Conservation (phyloP, 331 rosid species). For the Saraca asoca region DNA sequence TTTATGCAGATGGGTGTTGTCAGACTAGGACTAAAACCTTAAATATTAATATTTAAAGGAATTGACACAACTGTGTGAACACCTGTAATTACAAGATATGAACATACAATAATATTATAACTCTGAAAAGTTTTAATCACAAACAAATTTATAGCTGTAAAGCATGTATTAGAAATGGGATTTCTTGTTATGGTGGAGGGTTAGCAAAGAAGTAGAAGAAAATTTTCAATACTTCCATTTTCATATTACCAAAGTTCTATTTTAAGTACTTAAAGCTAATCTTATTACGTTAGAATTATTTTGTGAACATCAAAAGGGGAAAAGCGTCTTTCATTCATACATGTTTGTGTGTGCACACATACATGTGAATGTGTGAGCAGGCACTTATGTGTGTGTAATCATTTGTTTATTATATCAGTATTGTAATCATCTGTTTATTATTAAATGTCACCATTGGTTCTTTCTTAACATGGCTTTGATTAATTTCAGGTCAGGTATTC, state of each 20-base stretch:
- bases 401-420: slow-evolving; percentile 3
- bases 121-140: no score
- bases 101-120: no score
- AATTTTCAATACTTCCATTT: no score
- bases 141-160: no score
- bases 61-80: background rate
- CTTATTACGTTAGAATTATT: background rate
- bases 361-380: background rate
- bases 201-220: no score
- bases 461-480: slow-evolving; percentile 7
- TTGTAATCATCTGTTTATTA: background rate
- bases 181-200: no score
- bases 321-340: slow-evolving; percentile 7
- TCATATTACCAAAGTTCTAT: no score
- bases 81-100: no score
- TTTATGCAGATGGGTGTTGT: background rate
- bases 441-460: slow-evolving; percentile 23
- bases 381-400: background rate
- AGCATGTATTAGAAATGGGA: no score
- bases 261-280: background rate
- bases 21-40: background rate
- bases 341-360: no score
- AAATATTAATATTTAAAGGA: background rate
- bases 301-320: slow-evolving; percentile 14
- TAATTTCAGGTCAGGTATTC: slow-evolving; percentile 74